Evolutionary conservation across 805 yeast species (phyloP).

Genomic region (Yarrowia porcina): DNA sequence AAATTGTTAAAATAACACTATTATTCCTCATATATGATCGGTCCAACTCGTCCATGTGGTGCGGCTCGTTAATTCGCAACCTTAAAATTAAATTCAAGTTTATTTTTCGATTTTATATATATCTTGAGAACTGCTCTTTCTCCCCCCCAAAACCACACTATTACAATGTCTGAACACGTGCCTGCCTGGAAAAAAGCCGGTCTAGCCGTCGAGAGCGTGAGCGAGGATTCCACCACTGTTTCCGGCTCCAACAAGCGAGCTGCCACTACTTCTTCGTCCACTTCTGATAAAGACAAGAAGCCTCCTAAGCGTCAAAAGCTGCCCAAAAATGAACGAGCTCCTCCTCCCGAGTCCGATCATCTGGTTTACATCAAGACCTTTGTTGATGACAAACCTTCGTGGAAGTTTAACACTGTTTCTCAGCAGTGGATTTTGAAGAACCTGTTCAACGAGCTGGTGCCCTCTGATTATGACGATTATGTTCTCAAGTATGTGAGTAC

Average conservation of each 20-base stretch:
- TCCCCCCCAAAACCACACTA: not conserved
- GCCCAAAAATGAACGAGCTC: slow-evolving; percentile 62
- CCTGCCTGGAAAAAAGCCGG: slow-evolving; percentile 88
- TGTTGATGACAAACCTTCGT: slow-evolving; percentile 51
- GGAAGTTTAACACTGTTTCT: slow-evolving; percentile 86
- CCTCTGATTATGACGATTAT: slow-evolving; percentile 50
- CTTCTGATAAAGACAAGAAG: slow-evolving; percentile 42
- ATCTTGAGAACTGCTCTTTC: not conserved
- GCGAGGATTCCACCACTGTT: slow-evolving; percentile 39
- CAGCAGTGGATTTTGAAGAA: slow-evolving; percentile 81
- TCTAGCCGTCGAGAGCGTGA: slow-evolving; percentile 48
- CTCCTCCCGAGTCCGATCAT: slow-evolving; percentile 78
- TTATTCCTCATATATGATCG: too few relatives aligned
- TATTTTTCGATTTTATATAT: not conserved
- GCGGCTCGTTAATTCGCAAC: not conserved
- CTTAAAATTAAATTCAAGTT: not conserved
- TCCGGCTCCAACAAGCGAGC: too few relatives aligned
- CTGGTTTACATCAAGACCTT: slow-evolving; percentile 60
- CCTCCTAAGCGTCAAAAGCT: slow-evolving; percentile 67
- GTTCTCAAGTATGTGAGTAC: slow-evolving; percentile 54
- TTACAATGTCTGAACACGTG: slow-evolving; percentile 33
- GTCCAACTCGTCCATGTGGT: too few relatives aligned
- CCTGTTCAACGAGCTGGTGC: slow-evolving; percentile 45
- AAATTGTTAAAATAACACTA: too few relatives aligned
- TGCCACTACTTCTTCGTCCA: too few relatives aligned